These are phyloP conservation scores for Pyrenopolyporus hunteri DNA, from an alignment of 495 filamentous ascomycete species.

Conservation along the genomic window DNA sequence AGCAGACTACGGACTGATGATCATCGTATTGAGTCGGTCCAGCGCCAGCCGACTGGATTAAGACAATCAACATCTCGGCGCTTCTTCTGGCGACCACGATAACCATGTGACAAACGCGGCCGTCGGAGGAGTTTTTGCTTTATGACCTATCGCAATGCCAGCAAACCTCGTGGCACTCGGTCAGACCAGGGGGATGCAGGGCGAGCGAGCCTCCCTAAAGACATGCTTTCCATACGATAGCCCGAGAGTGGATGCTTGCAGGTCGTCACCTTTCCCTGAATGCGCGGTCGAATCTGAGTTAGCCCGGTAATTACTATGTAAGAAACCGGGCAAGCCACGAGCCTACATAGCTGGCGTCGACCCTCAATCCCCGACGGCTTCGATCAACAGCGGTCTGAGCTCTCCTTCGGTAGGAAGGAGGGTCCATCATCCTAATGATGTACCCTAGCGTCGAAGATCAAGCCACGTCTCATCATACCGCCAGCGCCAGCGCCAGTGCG, in stretches of 20 bases:
- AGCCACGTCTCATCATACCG: slow-evolving; percentile 39
- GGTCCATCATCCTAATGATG: slow-evolving; percentile 21
- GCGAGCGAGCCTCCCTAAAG: slow-evolving; percentile 4
- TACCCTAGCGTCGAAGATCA: slow-evolving; percentile 30
- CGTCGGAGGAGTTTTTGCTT: neutral
- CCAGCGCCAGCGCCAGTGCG: too few species aligned
- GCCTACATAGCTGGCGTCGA: slow-evolving; percentile 8
- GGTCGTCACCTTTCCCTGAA: slow-evolving; percentile 13
- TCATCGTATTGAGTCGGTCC: slow-evolving; percentile 14
- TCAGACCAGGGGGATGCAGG: slow-evolving; percentile 13
- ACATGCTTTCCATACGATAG: slow-evolving; percentile 3
- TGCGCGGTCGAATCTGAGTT: slow-evolving; percentile 27
- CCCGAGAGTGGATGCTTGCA: slow-evolving; percentile 20
- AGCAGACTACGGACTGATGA: slow-evolving; percentile 6
- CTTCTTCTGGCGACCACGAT: slow-evolving; percentile 7
- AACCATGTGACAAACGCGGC: slow-evolving; percentile 17
- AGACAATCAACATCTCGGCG: slow-evolving; percentile 19
- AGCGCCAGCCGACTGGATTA: neutral
- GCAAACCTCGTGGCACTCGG: slow-evolving; percentile 17
- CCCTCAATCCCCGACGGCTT: slow-evolving; percentile 1
- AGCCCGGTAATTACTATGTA: neutral
- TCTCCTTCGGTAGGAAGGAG: slow-evolving; percentile 1
- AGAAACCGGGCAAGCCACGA: slow-evolving; percentile 24
- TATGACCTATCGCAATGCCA: slow-evolving; percentile 24
- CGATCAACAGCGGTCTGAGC: slow-evolving; percentile 4